Base-by-base conservation (phyloP, 176 grass and related monocot species). In the Carex parvula region DNA sequence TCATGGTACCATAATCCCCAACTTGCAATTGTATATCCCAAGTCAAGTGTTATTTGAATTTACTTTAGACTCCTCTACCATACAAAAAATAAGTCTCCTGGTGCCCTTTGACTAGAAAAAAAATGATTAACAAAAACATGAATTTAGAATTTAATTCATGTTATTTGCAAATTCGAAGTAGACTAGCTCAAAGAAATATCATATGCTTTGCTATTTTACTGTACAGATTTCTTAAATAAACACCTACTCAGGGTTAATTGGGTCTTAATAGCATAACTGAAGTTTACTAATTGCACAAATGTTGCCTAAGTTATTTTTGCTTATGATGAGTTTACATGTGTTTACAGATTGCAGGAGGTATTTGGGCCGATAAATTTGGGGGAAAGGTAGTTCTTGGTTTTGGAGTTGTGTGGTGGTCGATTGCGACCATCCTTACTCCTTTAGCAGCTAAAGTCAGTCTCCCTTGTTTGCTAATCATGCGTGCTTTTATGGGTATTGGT, bases 401-500 rank as follows among this genome's bases (percentile, higher is more conserved):
- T 80, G 95, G 95, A 67, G 95, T 98, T 61, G 69, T 98, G 66
- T 98, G 95, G 95, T 98, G 95, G 95, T 98, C 95, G 61, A 79
- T 98, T 70, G 92, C 95, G 24, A 98, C 95, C 35, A 54, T 98
- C 79, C 84, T 98, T 63, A 98, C 95, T 67, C 95, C 95, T 70
- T 2, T 98, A 66, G 95, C 95, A 87, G 95, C 92, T 60, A 98
- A 90, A 89, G 20, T 95, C 75, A 92, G 95, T 39, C 91, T 98
- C 79, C 95, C 95, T 5, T 98, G 37, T 89, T 84, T 98, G 42
- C 90, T 98, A 6, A 60, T 89, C 57, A 78, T 90, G 86, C 92
- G 95, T 70, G 95, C 95, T 91, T 95, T 98, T 84, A 98, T 98
- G 95, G 95, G 95, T 50, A 93, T 95, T 83, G 95, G 95, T 70